Evolutionary conservation across 2,329 filamentous ascomycete species (phyloP), one percentile per base, ranked within the genome.

Genomic region (Mycosphaerella arachidis): DNA sequence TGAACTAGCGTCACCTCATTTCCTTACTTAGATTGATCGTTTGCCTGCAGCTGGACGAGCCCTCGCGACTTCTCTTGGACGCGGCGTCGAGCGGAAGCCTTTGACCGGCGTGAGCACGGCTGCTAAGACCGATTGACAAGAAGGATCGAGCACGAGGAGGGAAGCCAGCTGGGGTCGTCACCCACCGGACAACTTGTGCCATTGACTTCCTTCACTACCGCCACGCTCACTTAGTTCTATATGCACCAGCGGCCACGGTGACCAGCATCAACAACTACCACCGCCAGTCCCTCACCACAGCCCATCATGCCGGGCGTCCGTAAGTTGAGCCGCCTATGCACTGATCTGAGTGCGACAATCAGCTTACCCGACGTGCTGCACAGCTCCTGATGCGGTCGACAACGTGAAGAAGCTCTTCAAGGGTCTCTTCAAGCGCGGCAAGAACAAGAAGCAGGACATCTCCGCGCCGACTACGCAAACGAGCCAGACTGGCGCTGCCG

Each of bases 361-460:
- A 43, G 40, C 52, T 57, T 51, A 58, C 56, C 57, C 51, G 57
- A 53, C 12, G 55, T 45, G 37, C 12, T 50, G 40, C 33, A 18
- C 60, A 66, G 63, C 65, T 59, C 65, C 65, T 35, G 63, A 67
- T 55, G 63, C 65, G 56, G 60, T 64, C n/a, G 63, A 67, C 52
- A 64, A 63, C 40, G 61, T 67, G 30, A 67, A 67, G 60, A 53
- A 58, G 24, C 40, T 67, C 48, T 37, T 67, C 53, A 67, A 67
- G 45, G 62, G 63, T 53, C 51, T 67, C 53, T 64, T 67, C 51
- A 64, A 57, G 55, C 65, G 60, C 30, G 60, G 60, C 43, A 66
- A 62, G 53, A 62, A 61, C 52, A 62, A 60, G 54, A 66, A 64
- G 48, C 55, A 61, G 51, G 54, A 63, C 24, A 55, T 56, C 24